These are phyloP conservation scores for Plasmopara halstedii DNA, from an alignment of 352 stramenopile species.

Conservation along the genomic window DNA sequence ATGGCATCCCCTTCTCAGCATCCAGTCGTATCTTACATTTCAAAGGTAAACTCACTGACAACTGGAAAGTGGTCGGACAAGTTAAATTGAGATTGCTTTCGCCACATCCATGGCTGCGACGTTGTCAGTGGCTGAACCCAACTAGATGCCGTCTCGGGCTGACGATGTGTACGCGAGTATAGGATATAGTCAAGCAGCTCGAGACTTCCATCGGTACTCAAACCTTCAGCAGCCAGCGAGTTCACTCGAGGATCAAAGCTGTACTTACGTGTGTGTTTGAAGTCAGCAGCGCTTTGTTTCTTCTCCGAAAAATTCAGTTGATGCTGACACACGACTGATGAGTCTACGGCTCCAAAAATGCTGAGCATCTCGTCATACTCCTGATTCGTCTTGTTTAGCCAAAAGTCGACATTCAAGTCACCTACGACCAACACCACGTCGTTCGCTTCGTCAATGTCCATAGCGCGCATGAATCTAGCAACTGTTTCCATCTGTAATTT, in stretches of 20 bases:
- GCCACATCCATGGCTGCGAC: slow-evolving; percentile 48
- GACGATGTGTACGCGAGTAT: slow-evolving; percentile 44
- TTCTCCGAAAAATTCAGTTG: slow-evolving; percentile 18
- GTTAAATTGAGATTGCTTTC: slow-evolving; percentile 53
- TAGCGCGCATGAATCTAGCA: slow-evolving; percentile 37
- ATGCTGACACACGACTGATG: slow-evolving; percentile 21
- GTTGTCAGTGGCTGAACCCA: slow-evolving; percentile 56
- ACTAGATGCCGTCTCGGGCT: slow-evolving; percentile 42
- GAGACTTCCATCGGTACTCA: slow-evolving; percentile 67
- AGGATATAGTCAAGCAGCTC: slow-evolving; percentile 74
- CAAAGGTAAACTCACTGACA: slow-evolving; percentile 60
- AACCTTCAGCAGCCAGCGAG: slow-evolving; percentile 46
- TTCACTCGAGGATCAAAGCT: slow-evolving; percentile 73
- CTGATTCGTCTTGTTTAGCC: slow-evolving; percentile 58
- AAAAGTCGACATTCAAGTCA: slow-evolving; percentile 74
- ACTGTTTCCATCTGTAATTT: slow-evolving; percentile 67
- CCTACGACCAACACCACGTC: slow-evolving; percentile 58
- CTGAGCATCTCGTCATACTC: slow-evolving; percentile 80
- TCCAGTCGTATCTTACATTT: slow-evolving; percentile 32
- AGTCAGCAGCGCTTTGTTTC: slow-evolving; percentile 18
- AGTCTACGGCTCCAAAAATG: slow-evolving; percentile 48
- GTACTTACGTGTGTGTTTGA: slow-evolving; percentile 39
- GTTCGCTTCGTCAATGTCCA: slow-evolving; percentile 51
- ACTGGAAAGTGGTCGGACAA: slow-evolving; percentile 77
- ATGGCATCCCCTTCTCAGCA: background rate